Evolutionary conservation across 2,329 filamentous ascomycete species (phyloP), one percentile per base, ranked within the genome.

Genomic region (Paraphaeosphaeria minitans): DNA sequence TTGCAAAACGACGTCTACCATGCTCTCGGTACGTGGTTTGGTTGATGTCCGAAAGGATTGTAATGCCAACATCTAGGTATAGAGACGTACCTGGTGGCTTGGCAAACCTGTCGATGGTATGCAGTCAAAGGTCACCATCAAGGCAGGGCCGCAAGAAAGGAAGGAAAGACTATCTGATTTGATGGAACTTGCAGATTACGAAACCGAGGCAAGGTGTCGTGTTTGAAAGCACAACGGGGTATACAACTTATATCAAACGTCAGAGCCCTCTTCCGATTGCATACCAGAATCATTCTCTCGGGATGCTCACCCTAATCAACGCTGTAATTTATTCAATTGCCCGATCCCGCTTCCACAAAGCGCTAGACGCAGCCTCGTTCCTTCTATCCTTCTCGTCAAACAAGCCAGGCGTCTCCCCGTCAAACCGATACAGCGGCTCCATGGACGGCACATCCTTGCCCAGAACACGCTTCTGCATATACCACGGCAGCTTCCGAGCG

Each of bases 401-500:
- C 49, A 52, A 8, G 1, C 53, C 60, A 51, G 49, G 35, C 35
- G 49, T 41, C 35, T 53, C 51, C 14, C 67, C 69, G 8, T 67
- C 39, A 1, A 72, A 45, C 22, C 71, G 63, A 29, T 66, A 72
- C 21, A 73, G 48, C 27, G 63, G 66, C 48, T 67, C 66, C 49
- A 70, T 66, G 8, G 71, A 67, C 56, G 61, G 58, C 0, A 75
- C 68, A 53, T 75, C 57, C 42, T 65, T 67, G 3, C 70, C 58
- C 33, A 78, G 51, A 1, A 78, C 52, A 41, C 75, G 69, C 43
- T 72, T 73, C 57, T 69, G 68, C 35, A 77, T 16, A 55, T 78
- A 78, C 69, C 76, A 79, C 2, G 71, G 72, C 54, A 78, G 51
- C 60, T 76, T 73, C 39, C 65, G 65, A 0, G 56, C 52, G 35